Conservation (phyloP, 2,329 filamentous ascomycete genomes). For the Chrysoporthe cubensis region DNA sequence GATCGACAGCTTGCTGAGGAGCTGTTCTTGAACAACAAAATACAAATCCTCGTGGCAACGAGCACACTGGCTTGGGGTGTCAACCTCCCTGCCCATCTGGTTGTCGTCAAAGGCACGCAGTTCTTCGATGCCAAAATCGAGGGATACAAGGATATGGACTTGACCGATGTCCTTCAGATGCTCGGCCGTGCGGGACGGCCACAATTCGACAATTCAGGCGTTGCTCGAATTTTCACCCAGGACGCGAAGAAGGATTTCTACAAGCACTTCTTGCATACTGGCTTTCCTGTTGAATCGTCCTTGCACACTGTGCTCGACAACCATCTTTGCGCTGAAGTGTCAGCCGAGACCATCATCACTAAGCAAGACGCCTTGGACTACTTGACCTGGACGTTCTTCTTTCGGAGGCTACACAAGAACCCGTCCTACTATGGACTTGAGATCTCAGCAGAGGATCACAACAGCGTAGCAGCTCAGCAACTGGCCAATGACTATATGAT, state of each 20-base stretch:
- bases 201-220: constrained; percentile 94
- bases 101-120: constrained; percentile 97
- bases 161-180: constrained; percentile 98
- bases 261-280: constrained; percentile 98
- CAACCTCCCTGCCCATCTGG: constrained; percentile 93
- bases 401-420: constrained; percentile 95
- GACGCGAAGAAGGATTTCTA: constrained; percentile 99
- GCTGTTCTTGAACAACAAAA: constrained; percentile 95
- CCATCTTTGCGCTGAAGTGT: constrained; percentile 93
- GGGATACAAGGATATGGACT: constrained; percentile 97
- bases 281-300: constrained; percentile 95
- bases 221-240: constrained; percentile 96
- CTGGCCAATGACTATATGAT: constrained; percentile 95
- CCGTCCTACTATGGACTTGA: constrained; percentile 97
- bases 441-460: constrained; percentile 90
- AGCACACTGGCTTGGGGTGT: constrained; percentile 98
- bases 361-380: constrained; percentile 98
- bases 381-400: constrained; percentile 99
- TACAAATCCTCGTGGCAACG: constrained; percentile 93
- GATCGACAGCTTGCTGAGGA: constrained; percentile 92
- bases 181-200: constrained; percentile 91
- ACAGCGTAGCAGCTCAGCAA: constrained; percentile 81
- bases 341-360: constrained; percentile 86
- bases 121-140: constrained; percentile 98
- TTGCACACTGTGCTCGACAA: constrained; percentile 96